Evolutionary conservation across 345 rosid genomes (phyloP).

Genomic region (Sisymbrium irio): DNA sequence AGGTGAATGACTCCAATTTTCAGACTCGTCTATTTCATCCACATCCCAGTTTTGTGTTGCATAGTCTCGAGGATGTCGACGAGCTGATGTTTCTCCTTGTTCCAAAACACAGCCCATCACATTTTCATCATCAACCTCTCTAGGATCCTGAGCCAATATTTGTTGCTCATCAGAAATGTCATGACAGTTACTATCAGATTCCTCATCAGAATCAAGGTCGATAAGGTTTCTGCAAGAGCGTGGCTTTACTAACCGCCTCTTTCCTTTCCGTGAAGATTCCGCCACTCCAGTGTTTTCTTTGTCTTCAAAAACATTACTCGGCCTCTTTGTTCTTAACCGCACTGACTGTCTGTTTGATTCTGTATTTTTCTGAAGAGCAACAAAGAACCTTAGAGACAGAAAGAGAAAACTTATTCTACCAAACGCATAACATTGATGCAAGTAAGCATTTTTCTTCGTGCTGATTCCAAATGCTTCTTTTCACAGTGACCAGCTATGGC

Average conservation of each 20-base stretch:
- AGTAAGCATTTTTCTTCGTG: background rate
- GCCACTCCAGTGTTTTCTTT: conserved; percentile 34
- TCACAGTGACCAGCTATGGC: conserved; percentile 11
- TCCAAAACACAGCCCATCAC: conserved; percentile 21
- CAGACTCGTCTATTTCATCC: conserved; percentile 45
- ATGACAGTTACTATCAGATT: conserved; percentile 20
- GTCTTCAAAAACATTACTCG: conserved; percentile 17
- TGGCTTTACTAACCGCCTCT: conserved; percentile 48
- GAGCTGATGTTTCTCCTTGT: conserved; percentile 43
- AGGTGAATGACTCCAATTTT: conserved; percentile 28
- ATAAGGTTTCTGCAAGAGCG: conserved; percentile 32
- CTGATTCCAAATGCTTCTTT: conserved; percentile 9
- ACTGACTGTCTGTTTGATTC: conserved; percentile 15
- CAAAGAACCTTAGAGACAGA: background rate
- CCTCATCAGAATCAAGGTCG: conserved; percentile 49
- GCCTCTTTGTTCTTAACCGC: conserved; percentile 23
- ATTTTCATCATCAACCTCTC: conserved; percentile 19
- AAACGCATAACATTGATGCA: background rate
- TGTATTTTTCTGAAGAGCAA: conserved; percentile 17
- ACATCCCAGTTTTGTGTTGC: conserved; percentile 24
- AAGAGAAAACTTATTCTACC: background rate
- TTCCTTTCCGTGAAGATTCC: conserved; percentile 44
- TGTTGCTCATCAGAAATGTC: background rate
- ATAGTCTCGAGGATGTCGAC: conserved; percentile 12
- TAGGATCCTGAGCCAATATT: conserved; percentile 24